Evolutionary conservation across 495 filamentous ascomycete species (phyloP).

Genomic region (Oidiodendron maius): DNA sequence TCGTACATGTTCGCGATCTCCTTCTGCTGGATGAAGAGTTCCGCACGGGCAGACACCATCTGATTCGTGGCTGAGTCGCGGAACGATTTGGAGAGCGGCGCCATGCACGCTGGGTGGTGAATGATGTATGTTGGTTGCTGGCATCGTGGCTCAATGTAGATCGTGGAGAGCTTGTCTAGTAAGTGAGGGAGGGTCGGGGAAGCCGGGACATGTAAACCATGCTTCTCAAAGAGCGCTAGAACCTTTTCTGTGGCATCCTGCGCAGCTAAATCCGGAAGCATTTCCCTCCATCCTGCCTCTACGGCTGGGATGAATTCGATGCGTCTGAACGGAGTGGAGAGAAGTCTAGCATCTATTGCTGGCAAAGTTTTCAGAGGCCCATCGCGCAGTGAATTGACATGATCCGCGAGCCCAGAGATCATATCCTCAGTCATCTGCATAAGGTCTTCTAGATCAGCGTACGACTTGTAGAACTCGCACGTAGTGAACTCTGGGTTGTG

Average conservation of each 20-base stretch:
- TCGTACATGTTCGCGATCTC: constrained; percentile 96
- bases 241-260: constrained; percentile 51
- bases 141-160: constrained; percentile 70
- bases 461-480: constrained; percentile 93
- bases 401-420: constrained; percentile 49
- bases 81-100: constrained; percentile 88
- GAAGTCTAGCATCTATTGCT: constrained; percentile 38
- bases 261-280: constrained; percentile 61
- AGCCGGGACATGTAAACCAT: constrained; percentile 44
- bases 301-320: constrained; percentile 81
- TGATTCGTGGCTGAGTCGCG: constrained; percentile 55
- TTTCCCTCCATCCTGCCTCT: constrained; percentile 54
- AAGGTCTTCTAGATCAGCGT: constrained; percentile 70
- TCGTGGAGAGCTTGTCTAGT: constrained; percentile 72
- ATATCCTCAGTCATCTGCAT: constrained; percentile 68
- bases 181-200: constrained; percentile 68
- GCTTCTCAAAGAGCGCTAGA: constrained; percentile 46
- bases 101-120: constrained; percentile 85
- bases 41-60: constrained; percentile 65
- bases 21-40: constrained; percentile 75
- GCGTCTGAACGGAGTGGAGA: constrained; percentile 45
- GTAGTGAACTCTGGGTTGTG: constrained; percentile 97
- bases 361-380: constrained; percentile 41
- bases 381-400: constrained; percentile 43
- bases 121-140: constrained; percentile 77